Evolutionary conservation across 768 basidiomycete genomes (phyloP).

Genomic region (Pulveroboletus sp.): DNA sequence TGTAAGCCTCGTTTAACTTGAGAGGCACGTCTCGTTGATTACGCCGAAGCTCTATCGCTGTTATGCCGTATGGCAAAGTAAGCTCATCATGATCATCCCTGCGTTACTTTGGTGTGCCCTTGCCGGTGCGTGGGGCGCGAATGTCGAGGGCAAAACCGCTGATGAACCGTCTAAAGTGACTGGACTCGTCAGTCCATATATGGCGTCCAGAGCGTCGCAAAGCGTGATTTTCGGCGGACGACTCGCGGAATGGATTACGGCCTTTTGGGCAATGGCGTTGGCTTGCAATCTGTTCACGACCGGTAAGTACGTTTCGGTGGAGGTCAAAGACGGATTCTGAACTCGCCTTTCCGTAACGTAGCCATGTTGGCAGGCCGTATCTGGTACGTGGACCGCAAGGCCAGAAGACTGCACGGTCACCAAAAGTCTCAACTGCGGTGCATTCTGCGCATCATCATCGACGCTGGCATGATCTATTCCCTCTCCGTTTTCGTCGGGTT

Average conservation of each 20-base stretch:
- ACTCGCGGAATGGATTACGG: not conserved
- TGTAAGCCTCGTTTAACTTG: not conserved
- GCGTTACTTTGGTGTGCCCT: not conserved
- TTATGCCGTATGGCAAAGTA: not conserved
- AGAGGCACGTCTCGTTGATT: not conserved
- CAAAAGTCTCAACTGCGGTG: not conserved
- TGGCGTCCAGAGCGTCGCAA: constrained; percentile 2
- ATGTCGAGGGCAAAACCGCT: not conserved
- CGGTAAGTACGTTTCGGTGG: not conserved
- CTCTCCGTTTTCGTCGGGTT: not conserved
- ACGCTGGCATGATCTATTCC: constrained; percentile 7
- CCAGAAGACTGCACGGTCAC: not conserved
- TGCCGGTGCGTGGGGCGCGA: not conserved
- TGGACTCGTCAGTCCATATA: constrained; percentile 13
- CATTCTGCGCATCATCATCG: constrained; percentile 1
- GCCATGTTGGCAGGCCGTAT: not conserved
- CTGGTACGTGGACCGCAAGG: not conserved
- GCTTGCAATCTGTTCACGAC: constrained; percentile 1
- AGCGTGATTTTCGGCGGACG: not conserved
- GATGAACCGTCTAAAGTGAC: constrained; percentile 5
- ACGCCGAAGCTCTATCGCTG: not conserved
- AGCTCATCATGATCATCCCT: not conserved
- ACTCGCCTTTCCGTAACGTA: not conserved
- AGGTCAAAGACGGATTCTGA: not conserved
- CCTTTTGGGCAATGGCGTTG: constrained; percentile 3